These are phyloP conservation scores for Akanthomyces dipterigenus DNA, from an alignment of 2,329 filamentous ascomycete genomes.

Conservation along the genomic window DNA sequence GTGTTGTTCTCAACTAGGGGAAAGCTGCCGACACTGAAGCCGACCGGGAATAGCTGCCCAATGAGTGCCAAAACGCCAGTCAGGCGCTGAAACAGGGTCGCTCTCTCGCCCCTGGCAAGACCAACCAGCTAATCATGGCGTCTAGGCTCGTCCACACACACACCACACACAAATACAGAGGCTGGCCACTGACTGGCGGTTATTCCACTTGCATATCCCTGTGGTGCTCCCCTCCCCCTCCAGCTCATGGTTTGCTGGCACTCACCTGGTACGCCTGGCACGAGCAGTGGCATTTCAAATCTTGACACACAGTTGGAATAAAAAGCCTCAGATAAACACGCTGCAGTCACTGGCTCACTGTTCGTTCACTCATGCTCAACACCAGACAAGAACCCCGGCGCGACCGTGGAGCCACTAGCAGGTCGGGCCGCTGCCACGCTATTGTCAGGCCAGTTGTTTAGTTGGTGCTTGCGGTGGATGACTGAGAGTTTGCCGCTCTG, in stretches of 20 bases:
- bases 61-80: neutral
- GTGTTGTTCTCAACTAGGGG: neutral
- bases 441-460: constrained; percentile 9
- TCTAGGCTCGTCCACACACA: neutral
- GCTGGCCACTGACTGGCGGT: neutral
- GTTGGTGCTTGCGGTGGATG: neutral
- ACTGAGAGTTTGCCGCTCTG: neutral
- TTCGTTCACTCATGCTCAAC: neutral
- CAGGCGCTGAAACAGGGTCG: constrained; percentile 7
- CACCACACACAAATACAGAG: neutral
- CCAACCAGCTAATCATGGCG: neutral
- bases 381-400: neutral
- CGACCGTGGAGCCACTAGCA: constrained; percentile 10
- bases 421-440: constrained; percentile 11
- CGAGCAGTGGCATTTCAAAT: neutral
- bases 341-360: neutral
- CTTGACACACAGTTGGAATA: neutral
- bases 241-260: neutral
- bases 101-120: neutral
- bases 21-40: neutral
- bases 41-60: constrained; percentile 9
- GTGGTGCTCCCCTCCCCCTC: neutral
- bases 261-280: neutral
- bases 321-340: neutral
- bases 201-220: neutral